Conservation (phyloP, 768 basidiomycete genomes). For the Tulasnella sp. region DNA sequence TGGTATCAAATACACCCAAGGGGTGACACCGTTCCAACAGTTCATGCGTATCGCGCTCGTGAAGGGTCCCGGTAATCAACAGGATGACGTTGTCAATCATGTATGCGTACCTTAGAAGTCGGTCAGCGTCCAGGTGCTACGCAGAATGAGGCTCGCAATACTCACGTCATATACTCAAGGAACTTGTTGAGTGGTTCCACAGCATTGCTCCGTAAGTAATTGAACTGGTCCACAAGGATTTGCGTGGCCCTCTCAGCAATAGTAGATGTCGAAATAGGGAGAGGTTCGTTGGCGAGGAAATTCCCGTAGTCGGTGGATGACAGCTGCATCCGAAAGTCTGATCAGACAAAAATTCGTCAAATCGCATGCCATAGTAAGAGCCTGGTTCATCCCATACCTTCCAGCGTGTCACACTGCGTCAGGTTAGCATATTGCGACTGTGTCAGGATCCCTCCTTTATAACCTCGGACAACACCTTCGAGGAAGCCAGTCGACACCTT, state of each 20-base stretch:
- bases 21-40: slow-evolving; percentile 94
- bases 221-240: slow-evolving; percentile 93
- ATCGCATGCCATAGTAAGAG: background rate
- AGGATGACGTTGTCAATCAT: slow-evolving; percentile 99
- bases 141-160: background rate
- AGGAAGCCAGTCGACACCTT: slow-evolving; percentile 66
- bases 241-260: slow-evolving; percentile 97
- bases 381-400: slow-evolving; percentile 46
- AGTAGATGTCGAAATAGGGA: slow-evolving; percentile 84
- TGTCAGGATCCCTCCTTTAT: slow-evolving; percentile 83
- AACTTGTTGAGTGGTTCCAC: slow-evolving; percentile 85
- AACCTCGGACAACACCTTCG: slow-evolving; percentile 78
- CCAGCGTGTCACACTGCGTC: slow-evolving; percentile 93
- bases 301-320: slow-evolving; percentile 96
- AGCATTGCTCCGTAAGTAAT: slow-evolving; percentile 81
- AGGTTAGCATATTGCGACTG: slow-evolving; percentile 86
- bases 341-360: background rate
- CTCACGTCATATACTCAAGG: slow-evolving; percentile 95
- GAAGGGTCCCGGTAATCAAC: slow-evolving; percentile 91
- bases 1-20: slow-evolving; percentile 91
- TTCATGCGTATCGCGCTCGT: slow-evolving; percentile 95
- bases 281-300: slow-evolving; percentile 92
- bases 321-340: slow-evolving; percentile 92
- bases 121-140: background rate
- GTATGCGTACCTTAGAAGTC: slow-evolving; percentile 66